These are phyloP conservation scores for Trichophyton simii DNA, from an alignment of 2,329 filamentous ascomycete genomes.

Conservation along the genomic window DNA sequence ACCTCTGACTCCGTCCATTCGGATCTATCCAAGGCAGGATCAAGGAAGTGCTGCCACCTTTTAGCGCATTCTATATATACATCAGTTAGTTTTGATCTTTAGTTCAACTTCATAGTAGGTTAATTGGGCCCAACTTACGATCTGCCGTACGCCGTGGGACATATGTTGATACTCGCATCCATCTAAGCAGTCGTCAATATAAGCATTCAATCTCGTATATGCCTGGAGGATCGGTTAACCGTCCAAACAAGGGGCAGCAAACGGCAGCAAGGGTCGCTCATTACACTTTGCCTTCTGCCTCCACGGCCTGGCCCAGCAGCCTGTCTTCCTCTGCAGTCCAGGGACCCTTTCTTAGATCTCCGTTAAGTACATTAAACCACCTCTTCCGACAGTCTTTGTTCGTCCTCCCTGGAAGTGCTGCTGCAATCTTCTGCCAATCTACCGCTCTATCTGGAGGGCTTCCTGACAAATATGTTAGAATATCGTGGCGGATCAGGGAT, in stretches of 20 bases:
- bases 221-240: not conserved
- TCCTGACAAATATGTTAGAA: not conserved
- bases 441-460: not conserved
- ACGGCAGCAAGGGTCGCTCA: not conserved
- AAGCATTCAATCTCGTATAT: not conserved
- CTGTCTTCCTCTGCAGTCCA: not conserved
- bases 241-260: not conserved
- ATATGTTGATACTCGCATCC: not conserved
- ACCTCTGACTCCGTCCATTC: not conserved
- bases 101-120: too few relatives aligned
- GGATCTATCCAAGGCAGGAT: not conserved
- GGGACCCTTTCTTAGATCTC: not conserved
- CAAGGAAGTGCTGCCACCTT: not conserved
- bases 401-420: not conserved
- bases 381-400: conserved; percentile 1
- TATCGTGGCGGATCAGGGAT: not conserved
- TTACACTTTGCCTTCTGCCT: not conserved
- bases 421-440: not conserved
- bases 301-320: not conserved
- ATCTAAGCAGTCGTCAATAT: not conserved
- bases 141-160: not conserved
- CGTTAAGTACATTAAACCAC: not conserved
- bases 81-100: not conserved
- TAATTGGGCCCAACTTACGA: not conserved
- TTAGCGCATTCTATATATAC: not conserved